A percentile compares a stretch with the other conserved stretches of the same genome.
phyloP scores from a whole-genome alignment of 1,139 yeast genomes.

The Yamadazyma friedrichii region DNA sequence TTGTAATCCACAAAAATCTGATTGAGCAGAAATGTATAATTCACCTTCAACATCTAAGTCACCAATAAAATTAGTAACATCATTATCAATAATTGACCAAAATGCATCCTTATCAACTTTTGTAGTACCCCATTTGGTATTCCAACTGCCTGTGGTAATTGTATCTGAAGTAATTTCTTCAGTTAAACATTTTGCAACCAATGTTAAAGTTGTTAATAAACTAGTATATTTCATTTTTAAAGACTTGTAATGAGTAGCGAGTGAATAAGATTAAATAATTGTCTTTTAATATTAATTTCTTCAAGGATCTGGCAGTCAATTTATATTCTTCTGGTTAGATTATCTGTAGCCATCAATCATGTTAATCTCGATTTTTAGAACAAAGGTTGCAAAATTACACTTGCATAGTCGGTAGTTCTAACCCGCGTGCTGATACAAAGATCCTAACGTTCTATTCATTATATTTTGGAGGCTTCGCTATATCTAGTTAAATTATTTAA shows the following conservation, averaged over 20 bases:
- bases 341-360: neutral
- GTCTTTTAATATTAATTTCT: too few relatives aligned
- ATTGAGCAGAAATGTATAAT: slow-evolving; percentile 16
- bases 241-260: slow-evolving; percentile 5
- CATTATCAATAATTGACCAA: slow-evolving; percentile 31
- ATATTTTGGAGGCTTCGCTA: too few relatives aligned
- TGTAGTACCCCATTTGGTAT: slow-evolving; percentile 23
- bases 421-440: too few relatives aligned
- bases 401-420: too few relatives aligned
- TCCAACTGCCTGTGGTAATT: slow-evolving; percentile 20
- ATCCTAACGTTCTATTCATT: too few relatives aligned
- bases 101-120: slow-evolving; percentile 25
- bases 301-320: too few relatives aligned
- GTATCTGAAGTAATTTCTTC: slow-evolving; percentile 16
- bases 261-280: too few relatives aligned
- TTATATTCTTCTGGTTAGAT: neutral
- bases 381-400: too few relatives aligned
- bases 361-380: too few relatives aligned
- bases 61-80: slow-evolving; percentile 18
- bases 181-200: slow-evolving; percentile 16
- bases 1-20: slow-evolving; percentile 16
- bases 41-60: slow-evolving; percentile 18
- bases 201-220: slow-evolving; percentile 17
- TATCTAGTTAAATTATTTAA: too few relatives aligned
- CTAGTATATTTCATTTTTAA: slow-evolving; percentile 13